Base-by-base conservation (phyloP, 1,284 basidiomycete genomes). In the Cutaneotrichosporon curvatum region DNA sequence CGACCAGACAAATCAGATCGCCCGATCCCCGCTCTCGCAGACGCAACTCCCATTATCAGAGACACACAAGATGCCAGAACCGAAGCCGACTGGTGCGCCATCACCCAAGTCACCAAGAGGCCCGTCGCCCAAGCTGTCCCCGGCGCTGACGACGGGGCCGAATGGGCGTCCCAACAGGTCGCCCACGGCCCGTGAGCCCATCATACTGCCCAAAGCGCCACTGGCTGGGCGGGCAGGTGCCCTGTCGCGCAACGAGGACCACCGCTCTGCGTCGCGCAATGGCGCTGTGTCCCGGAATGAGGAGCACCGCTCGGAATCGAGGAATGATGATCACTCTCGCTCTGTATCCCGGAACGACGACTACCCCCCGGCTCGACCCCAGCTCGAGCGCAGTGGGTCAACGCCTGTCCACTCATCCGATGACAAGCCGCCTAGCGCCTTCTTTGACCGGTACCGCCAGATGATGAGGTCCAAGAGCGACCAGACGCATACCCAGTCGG, bases 391-490 rank as follows among this genome's bases (percentile, higher is more conserved):
- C 21, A 48, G 43, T n/a, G 21, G 47, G 4, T 35, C 50, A 14
- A 23, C 52, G 16, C 45, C 35, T 40, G 39, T 47, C 4, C 19
- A 31, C 14, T 30, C 39, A 32, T 46, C 51, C 14, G 47, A 52
- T 4, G 30, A 35, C 4, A 25, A 36, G 53, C 68, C 74, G 3
- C 25, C 7, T 7, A 28, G 12, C 25, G 25, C 25, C 25, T 78
- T 79, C 62, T 76, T 78, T 54, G 76, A 79, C 48, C 74, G 73
- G 51, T 75, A 76, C 66, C 74, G 76, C 59, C 62, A 65, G 45
- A 58, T 67, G 54, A 38, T 54, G 15, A 48, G 46, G 25, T 48
- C 48, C 18, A 47, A 54, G 39, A 54, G 52, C 37, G 52, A 54
- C 42, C 52, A 54, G 33, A 47, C 48, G n/a, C 52, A 54, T 33